phyloP scores from a whole-genome alignment of 257 asterid species.

The Nicotiana tomentosiformis region DNA sequence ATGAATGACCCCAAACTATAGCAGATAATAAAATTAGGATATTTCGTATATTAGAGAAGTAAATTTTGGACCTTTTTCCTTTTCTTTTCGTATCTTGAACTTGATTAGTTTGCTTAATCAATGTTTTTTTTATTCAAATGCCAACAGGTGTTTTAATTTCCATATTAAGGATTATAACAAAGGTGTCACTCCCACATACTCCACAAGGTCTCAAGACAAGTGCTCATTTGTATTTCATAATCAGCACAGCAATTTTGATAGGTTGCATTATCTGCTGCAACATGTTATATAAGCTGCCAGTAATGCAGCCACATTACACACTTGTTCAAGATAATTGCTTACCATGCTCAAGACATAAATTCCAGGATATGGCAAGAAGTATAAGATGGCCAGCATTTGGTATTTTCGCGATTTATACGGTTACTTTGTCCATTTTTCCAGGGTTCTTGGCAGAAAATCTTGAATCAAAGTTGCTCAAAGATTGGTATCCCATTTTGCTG shows the following conservation, averaged over 20 bases:
- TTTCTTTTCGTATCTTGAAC: neutral
- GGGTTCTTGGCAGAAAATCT: slow-evolving; percentile 65
- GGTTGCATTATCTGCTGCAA: slow-evolving; percentile 56
- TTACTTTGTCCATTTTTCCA: slow-evolving; percentile 70
- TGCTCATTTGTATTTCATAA: slow-evolving; percentile 57
- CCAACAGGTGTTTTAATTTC: slow-evolving; percentile 59
- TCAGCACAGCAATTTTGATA: slow-evolving; percentile 32
- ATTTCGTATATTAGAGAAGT: no score
- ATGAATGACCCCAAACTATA: no score
- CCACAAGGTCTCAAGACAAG: slow-evolving; percentile 59
- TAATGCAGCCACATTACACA: slow-evolving; percentile 41
- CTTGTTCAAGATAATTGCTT: slow-evolving; percentile 10
- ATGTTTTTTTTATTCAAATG: neutral
- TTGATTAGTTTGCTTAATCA: neutral
- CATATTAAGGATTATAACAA: slow-evolving; percentile 53
- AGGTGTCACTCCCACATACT: slow-evolving; percentile 70
- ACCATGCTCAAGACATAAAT: slow-evolving; percentile 19
- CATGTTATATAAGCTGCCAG: slow-evolving; percentile 40
- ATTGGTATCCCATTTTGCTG: slow-evolving; percentile 66
- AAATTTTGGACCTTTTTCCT: no score
- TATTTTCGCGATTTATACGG: slow-evolving; percentile 50
- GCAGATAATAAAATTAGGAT: no score
- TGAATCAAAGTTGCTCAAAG: slow-evolving; percentile 37
- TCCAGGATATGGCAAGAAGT: slow-evolving; percentile 27
- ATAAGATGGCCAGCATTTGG: slow-evolving; percentile 62